Evolutionary conservation across 75 land plant genomes (phyloP).

Genomic region (Pseudotsuga menziesii): DNA sequence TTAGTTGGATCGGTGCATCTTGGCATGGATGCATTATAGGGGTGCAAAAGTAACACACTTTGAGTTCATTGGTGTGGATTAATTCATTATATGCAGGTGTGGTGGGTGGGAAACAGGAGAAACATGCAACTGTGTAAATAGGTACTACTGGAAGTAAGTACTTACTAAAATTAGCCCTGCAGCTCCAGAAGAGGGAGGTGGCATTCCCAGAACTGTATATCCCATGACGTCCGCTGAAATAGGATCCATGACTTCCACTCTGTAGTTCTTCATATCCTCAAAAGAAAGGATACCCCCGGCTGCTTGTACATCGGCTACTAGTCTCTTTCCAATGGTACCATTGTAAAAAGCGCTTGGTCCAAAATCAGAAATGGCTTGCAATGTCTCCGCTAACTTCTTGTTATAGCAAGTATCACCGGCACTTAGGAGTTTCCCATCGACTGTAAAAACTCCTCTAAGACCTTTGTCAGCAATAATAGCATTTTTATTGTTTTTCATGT

Average conservation of each 20-base stretch:
- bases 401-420: slow-evolving; percentile 63
- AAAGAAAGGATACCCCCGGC: slow-evolving; percentile 80
- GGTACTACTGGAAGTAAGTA: background rate
- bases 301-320: slow-evolving; percentile 62
- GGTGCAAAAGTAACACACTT: background rate
- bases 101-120: background rate
- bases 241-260: slow-evolving; percentile 54
- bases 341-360: slow-evolving; percentile 79
- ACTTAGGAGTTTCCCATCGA: slow-evolving; percentile 53
- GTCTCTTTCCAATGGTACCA: slow-evolving; percentile 68
- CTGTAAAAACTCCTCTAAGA: slow-evolving; percentile 51
- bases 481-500: slow-evolving; percentile 5
- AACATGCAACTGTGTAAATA: background rate
- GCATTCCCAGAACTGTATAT: slow-evolving; percentile 79
- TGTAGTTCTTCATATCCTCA: slow-evolving; percentile 69
- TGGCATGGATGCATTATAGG: too few relatives aligned
- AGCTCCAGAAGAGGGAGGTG: slow-evolving; percentile 94
- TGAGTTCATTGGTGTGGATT: background rate
- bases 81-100: background rate
- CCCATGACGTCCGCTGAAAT: slow-evolving; percentile 61
- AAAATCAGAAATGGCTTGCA: slow-evolving; percentile 52
- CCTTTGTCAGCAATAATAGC: slow-evolving; percentile 60
- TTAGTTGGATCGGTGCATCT: background rate
- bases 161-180: slow-evolving; percentile 62
- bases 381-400: slow-evolving; percentile 45